Conservation (phyloP, 2,329 filamentous ascomycete genomes). For the Xylariaceae sp. region DNA sequence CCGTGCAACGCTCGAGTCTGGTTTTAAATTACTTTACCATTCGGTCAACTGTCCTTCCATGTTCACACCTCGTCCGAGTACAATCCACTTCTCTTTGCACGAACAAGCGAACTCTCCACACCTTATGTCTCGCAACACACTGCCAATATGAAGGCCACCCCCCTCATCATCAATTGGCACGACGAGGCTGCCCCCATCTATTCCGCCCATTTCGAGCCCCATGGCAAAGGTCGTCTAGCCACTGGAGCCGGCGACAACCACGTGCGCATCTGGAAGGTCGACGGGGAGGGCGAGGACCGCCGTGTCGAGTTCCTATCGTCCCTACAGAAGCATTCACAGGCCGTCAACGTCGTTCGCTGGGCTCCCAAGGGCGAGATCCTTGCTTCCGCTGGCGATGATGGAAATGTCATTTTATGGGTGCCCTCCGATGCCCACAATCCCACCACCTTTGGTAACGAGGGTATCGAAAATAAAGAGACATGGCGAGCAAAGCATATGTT, state of each 20-base stretch:
- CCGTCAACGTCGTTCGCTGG: conserved; percentile 97
- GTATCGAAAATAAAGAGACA: conserved; percentile 87
- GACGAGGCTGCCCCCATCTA: conserved; percentile 96
- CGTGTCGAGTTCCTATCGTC: conserved; percentile 91
- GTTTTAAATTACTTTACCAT: no score
- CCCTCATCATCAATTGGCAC: conserved; percentile 98
- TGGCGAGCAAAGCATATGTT: conserved; percentile 99
- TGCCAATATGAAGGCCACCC: conserved; percentile 84
- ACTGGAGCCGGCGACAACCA: conserved; percentile 96
- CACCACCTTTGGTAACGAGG: conserved; percentile 73
- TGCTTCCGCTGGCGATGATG: conserved; percentile 93
- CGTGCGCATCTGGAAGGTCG: conserved; percentile 89
- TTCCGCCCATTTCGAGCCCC: conserved; percentile 92
- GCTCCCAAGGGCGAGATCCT: conserved; percentile 90
- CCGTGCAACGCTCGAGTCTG: no score
- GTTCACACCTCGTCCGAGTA: no score
- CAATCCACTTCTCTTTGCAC: no score
- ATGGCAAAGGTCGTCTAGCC: conserved; percentile 85
- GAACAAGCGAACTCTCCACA: no score
- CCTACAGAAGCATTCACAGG: conserved; percentile 88
- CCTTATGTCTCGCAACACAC: conserved; percentile 21
- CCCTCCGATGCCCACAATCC: conserved; percentile 71
- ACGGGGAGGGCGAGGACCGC: conserved; percentile 76
- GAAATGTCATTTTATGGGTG: conserved; percentile 95
- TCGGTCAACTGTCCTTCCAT: no score